Evolutionary conservation across 73 alveolate species (phyloP).

Genomic region (Durusdinium trenchii): DNA sequence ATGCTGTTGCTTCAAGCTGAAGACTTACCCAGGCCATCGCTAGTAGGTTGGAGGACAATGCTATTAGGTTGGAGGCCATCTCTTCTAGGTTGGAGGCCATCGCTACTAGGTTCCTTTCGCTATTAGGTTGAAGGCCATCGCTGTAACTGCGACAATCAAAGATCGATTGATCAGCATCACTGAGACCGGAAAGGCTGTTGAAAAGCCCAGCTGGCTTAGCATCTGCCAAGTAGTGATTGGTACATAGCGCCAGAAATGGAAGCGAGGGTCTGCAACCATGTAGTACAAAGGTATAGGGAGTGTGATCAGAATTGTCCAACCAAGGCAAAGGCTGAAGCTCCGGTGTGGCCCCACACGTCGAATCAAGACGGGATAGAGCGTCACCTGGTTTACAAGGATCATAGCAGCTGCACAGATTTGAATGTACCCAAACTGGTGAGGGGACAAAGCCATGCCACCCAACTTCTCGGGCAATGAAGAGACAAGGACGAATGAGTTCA

Average conservation of each 20-base stretch:
- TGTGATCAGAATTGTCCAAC: slow-evolving; percentile 48
- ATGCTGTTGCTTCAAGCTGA: not conserved
- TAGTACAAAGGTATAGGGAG: slow-evolving; percentile 32
- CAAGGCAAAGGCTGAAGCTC: slow-evolving; percentile 11
- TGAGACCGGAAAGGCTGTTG: slow-evolving; percentile 11
- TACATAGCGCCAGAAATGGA: slow-evolving; percentile 61
- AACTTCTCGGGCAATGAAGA: slow-evolving; percentile 50
- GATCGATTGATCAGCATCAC: slow-evolving; percentile 38
- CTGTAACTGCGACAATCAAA: not conserved
- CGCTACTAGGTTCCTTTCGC: not conserved
- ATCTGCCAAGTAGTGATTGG: slow-evolving; percentile 66
- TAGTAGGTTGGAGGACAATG: not conserved
- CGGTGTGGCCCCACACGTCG: slow-evolving; percentile 25
- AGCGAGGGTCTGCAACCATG: slow-evolving; percentile 48
- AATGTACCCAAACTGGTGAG: slow-evolving; percentile 62
- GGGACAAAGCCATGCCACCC: slow-evolving; percentile 50
- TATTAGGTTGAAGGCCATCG: too few relatives aligned
- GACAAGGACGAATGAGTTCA: slow-evolving; percentile 81
- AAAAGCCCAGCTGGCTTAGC: slow-evolving; percentile 77
- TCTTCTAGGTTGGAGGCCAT: not conserved
- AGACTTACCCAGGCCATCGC: not conserved
- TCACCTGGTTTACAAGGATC: slow-evolving; percentile 34
- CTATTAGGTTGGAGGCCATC: not conserved
- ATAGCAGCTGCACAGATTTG: slow-evolving; percentile 42
- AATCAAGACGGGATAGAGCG: slow-evolving; percentile 19